Evolutionary conservation across 768 basidiomycete genomes (phyloP), one percentile per base, ranked within the genome.

Genomic region (Tylopilus balloui): DNA sequence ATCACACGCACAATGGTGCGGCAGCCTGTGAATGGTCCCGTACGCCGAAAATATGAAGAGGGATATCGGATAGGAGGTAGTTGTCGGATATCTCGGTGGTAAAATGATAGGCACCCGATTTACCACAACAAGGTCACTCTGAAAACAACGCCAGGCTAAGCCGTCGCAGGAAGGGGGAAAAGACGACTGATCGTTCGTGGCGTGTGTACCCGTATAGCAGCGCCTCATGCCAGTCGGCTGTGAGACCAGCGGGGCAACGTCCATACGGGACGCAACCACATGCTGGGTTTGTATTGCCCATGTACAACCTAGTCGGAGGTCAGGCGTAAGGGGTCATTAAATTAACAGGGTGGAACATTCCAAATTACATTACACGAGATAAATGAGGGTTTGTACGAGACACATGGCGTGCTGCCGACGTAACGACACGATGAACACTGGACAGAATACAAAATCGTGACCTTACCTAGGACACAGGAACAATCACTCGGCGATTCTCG

Each of bases 341-440:
- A 58, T 62, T 11, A 59, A 59, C 41, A 42, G 48, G 51, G 42
- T 37, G 43, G 37, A 48, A 46, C 20, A 38, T 49, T 47, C 43
- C 45, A 31, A 44, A 51, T 61, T 61, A 63, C 51, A 51, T 61
- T 61, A 63, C 51, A 63, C 50, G 44, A 54, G 43, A 54, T 34
- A 42, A 46, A 48, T 54, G 47, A 47, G 40, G 47, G 42, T 13
- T n/a, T 29, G 32, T 28, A 31, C 29, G 20, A 45, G 29, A 56
- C 42, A 13, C 52, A 60, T 51, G 34, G 65, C 50, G 19, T 40
- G 54, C 37, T 29, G 60, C 50, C 63, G 57, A 64, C 63, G 66
- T 67, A 67, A 64, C 45, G 52, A 37, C 46, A 44, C 14, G 40
- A 2, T 34, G 34, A 10, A 17, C n/a, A 34, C n/a, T 34, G 32